These are phyloP conservation scores for Neonectria faginata DNA, from an alignment of 2,329 filamentous ascomycete species.

Conservation along the genomic window DNA sequence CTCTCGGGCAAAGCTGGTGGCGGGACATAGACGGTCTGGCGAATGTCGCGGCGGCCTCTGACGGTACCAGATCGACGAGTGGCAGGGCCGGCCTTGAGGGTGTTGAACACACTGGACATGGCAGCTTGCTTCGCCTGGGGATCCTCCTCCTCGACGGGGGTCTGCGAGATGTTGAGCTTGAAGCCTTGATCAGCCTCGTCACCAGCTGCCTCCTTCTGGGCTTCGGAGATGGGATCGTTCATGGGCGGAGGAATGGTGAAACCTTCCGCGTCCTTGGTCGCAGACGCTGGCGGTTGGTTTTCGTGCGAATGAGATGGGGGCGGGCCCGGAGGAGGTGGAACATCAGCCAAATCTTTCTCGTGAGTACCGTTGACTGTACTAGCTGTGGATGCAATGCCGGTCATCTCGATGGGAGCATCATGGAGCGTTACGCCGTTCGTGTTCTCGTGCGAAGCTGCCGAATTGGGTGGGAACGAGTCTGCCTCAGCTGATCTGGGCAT, in stretches of 20 bases:
- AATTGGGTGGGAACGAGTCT: conserved; percentile 42
- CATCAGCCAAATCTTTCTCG: conserved; percentile 61
- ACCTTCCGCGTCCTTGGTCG: conserved; percentile 77
- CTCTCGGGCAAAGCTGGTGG: conserved; percentile 52
- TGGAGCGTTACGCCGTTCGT: conserved; percentile 58
- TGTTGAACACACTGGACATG: conserved; percentile 79
- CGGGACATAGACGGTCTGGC: conserved; percentile 89
- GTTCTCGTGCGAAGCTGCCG: conserved; percentile 53
- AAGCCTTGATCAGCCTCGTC: conserved; percentile 76
- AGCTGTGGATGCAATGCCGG: conserved; percentile 43
- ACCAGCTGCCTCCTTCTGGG: conserved; percentile 70
- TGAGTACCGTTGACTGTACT: conserved; percentile 62
- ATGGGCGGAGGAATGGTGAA: conserved; percentile 76
- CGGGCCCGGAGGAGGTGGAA: conserved; percentile 63
- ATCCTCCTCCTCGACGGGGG: conserved; percentile 82
- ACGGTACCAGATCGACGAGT: conserved; percentile 80
- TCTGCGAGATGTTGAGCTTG: conserved; percentile 83
- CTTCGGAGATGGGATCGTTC: conserved; percentile 76
- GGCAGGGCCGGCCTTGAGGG: conserved; percentile 74
- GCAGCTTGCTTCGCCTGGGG: conserved; percentile 79
- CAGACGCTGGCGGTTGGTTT: conserved; percentile 50
- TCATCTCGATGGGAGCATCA: conserved; percentile 47
- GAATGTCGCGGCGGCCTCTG: conserved; percentile 88
- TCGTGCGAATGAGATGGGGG: conserved; percentile 58
- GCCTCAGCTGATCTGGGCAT: conserved; percentile 46